Percentiles rank a stretch among this genome's conserved stretches.
These are phyloP conservation scores for Violaceomyces palustris DNA, from an alignment of 1,284 basidiomycete genomes.

Conservation along the genomic window DNA sequence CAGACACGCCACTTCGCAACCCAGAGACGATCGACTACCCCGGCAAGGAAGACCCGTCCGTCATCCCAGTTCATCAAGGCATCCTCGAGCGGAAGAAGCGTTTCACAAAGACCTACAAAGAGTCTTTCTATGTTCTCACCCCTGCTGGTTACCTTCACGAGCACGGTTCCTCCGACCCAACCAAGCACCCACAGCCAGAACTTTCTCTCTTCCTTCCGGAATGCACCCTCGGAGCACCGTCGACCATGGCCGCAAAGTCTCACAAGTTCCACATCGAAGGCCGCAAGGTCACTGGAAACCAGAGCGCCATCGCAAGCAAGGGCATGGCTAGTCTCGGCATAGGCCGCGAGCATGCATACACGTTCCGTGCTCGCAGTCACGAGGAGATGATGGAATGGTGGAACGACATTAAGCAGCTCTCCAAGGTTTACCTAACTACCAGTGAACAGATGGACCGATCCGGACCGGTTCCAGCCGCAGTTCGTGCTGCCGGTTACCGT, in stretches of 20 bases:
- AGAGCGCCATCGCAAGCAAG: slow-evolving; percentile 61
- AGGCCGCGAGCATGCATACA: slow-evolving; percentile 67
- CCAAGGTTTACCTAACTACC: slow-evolving; percentile 89
- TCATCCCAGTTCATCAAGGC: slow-evolving; percentile 82
- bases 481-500: slow-evolving; percentile 77
- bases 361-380: slow-evolving; percentile 79
- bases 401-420: slow-evolving; percentile 96
- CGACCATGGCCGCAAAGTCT: slow-evolving; percentile 64
- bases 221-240: slow-evolving; percentile 94
- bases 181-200: slow-evolving; percentile 62
- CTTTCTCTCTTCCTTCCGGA: slow-evolving; percentile 90
- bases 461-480: slow-evolving; percentile 88
- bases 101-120: slow-evolving; percentile 80
- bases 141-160: slow-evolving; percentile 94
- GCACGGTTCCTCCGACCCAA: slow-evolving; percentile 74
- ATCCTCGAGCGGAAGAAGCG: slow-evolving; percentile 94
- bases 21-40: slow-evolving; percentile 73
- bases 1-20: slow-evolving; percentile 70
- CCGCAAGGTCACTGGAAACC: slow-evolving; percentile 67
- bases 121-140: slow-evolving; percentile 80
- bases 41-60: slow-evolving; percentile 84
- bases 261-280: slow-evolving; percentile 99
- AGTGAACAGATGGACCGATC: slow-evolving; percentile 88
- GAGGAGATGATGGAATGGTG: slow-evolving; percentile 99
- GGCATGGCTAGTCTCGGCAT: slow-evolving; percentile 59